A percentile compares a stretch with the other conserved stretches of the same genome.
Evolutionary conservation across 805 yeast species (phyloP).

Genomic region (Monosporozyma aquatica): DNA sequence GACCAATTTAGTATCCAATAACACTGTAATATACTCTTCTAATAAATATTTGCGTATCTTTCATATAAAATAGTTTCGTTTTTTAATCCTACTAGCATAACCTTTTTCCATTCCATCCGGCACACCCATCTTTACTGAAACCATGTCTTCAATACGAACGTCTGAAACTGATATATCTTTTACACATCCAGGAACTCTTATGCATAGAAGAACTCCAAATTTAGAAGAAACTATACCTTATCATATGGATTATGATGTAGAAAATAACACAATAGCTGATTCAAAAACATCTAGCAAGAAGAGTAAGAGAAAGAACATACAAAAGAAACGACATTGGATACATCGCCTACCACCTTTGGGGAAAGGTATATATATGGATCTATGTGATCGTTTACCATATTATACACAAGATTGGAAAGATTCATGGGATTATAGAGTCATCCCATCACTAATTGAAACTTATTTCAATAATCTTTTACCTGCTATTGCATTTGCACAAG

Average conservation of each 20-base stretch:
- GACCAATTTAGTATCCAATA: no score
- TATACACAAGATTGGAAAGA: slow-evolving; percentile 76
- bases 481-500: slow-evolving; percentile 93
- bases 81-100: no score
- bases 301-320: neutral
- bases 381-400: slow-evolving; percentile 42
- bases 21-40: no score
- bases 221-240: neutral
- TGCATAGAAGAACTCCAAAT: slow-evolving; percentile 1
- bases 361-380: slow-evolving; percentile 31
- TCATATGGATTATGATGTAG: neutral
- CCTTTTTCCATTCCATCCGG: no score
- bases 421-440: slow-evolving; percentile 74
- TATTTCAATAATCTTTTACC: slow-evolving; percentile 88
- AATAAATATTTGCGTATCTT: no score
- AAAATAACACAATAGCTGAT: neutral
- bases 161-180: neutral
- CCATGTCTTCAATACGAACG: neutral
- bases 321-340: slow-evolving; percentile 1
- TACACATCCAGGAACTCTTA: neutral
- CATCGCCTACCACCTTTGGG: slow-evolving; percentile 20
- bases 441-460: slow-evolving; percentile 75
- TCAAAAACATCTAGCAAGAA: neutral
- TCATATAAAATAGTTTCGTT: no score
- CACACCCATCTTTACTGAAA: no score